Conservation (phyloP, 352 stramenopile species). For the Phytophthora hibernalis region DNA sequence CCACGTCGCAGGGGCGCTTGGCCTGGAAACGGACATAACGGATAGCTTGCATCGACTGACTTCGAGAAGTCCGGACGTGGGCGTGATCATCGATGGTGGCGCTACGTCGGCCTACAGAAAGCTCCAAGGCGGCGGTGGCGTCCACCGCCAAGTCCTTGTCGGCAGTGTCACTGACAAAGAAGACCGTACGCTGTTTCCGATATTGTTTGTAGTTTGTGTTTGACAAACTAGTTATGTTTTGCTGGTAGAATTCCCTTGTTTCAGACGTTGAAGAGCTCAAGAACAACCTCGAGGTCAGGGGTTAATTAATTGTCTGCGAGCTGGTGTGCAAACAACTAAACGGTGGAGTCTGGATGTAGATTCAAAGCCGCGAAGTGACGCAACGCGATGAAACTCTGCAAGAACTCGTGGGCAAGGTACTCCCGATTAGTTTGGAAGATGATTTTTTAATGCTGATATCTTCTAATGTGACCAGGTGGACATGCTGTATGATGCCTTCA, state of each 20-base stretch:
- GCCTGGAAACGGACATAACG: conserved; percentile 22
- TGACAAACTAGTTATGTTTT: no score
- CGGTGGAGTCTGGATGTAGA: conserved; percentile 30
- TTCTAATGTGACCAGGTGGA: conserved; percentile 39
- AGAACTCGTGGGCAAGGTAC: conserved; percentile 48
- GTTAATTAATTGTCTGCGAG: neutral
- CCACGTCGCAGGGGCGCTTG: no score
- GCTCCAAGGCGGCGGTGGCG: conserved; percentile 52
- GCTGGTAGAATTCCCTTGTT: conserved; percentile 49
- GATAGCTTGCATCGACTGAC: neutral
- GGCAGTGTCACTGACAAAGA: conserved; percentile 63
- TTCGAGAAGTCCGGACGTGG: no score
- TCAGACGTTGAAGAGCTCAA: conserved; percentile 65
- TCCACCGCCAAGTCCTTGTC: conserved; percentile 65
- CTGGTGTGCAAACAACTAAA: neutral
- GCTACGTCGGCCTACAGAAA: conserved; percentile 48
- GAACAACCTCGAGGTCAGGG: conserved; percentile 57
- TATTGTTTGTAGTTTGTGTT: neutral
- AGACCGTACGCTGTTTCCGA: conserved; percentile 42
- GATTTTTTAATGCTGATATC: neutral
- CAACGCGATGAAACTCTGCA: conserved; percentile 60
- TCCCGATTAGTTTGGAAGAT: neutral
- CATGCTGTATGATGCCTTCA: conserved; percentile 60
- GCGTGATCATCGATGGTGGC: conserved; percentile 17
- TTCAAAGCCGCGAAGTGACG: conserved; percentile 50